Base-by-base conservation (phyloP, 1,284 basidiomycete species). In the Cryptococcus depauperatus region DNA sequence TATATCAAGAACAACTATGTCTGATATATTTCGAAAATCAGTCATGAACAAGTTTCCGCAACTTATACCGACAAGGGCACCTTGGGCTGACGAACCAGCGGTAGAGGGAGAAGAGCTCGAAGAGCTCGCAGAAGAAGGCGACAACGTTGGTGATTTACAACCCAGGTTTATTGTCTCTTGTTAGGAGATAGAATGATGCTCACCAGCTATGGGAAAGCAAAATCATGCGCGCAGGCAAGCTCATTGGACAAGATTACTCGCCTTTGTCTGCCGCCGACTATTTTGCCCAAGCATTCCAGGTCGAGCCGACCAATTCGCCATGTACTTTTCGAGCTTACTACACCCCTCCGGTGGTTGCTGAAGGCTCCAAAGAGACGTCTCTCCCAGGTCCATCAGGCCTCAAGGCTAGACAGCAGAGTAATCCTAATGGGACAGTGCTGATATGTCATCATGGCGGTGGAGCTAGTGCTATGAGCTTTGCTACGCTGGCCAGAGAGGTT, bases 391-490 rank as follows among this genome's bases (percentile, higher is more conserved):
- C 23, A 8, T 22, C 23, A 16, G 30, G 76, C 28, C 10, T 30
- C 14, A 28, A 18, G 26, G 18, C 35, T 4, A 25, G 35, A 16
- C 41, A 47, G 47, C 16, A 48, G 41, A 41, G 50, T 39, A 46
- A 51, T 51, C 23, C 75, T n/a, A 69, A 71, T 3, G 75, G 73
- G 7, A 80, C 82, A 0, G 79, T 93, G 3, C 79, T 97, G 61
- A 76, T 97, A 2, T 87, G 87, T 66, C 91, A 96, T 61, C 93
- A 98, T 58, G 93, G 95, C 0, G 93, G 88, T 1, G 93, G 95
- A 2, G 89, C 88, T 61, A 83, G 83, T 0, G 92, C 81, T 0
- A 75, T 96, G 50, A 87, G 82, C 51, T 98, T 91, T 66, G 92
- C 95, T 0, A 82, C 81, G 56, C 76, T 92, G 43, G 89, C 92